Percentiles rank a stretch among this genome's conserved stretches.
phyloP scores from a whole-genome alignment of 2,329 filamentous ascomycete species.

The Piedraia hortae region DNA sequence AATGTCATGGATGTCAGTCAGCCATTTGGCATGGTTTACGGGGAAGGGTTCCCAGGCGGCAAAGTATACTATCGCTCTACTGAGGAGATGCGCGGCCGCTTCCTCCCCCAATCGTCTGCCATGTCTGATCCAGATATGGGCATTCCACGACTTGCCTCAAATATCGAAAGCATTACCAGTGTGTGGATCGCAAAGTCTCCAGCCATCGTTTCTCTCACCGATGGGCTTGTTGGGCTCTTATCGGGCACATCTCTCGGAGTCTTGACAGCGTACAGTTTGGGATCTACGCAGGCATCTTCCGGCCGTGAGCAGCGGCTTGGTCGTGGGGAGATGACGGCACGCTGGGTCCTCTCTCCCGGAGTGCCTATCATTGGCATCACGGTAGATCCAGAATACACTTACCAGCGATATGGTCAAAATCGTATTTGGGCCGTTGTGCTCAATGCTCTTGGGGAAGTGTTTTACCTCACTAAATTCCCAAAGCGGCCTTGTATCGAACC shows the following conservation, averaged over 20 bases:
- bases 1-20: constrained; percentile 85
- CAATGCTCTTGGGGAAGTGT: constrained; percentile 80
- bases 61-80: constrained; percentile 49
- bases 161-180: constrained; percentile 43
- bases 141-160: constrained; percentile 46
- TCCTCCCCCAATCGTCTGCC: constrained; percentile 34
- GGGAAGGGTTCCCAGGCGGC: constrained; percentile 66
- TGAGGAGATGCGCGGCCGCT: constrained; percentile 50
- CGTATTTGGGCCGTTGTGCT: constrained; percentile 79
- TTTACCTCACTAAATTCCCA: constrained; percentile 51
- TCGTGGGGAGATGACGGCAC: constrained; percentile 56
- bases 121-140: constrained; percentile 37
- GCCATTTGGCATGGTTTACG: constrained; percentile 54
- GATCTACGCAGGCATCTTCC: constrained; percentile 20
- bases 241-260: constrained; percentile 62
- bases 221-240: constrained; percentile 56
- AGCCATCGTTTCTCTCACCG: constrained; percentile 40
- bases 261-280: constrained; percentile 52
- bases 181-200: constrained; percentile 78
- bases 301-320: constrained; percentile 33
- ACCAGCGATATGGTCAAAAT: constrained; percentile 37
- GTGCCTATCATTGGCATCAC: constrained; percentile 68
- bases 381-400: constrained; percentile 58
- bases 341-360: constrained; percentile 75
- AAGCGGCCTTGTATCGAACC: constrained; percentile 24